A percentile compares a stretch with the other conserved stretches of the same genome.
phyloP scores from a whole-genome alignment of 805 yeast species.

The Teunomyces kruisii region DNA sequence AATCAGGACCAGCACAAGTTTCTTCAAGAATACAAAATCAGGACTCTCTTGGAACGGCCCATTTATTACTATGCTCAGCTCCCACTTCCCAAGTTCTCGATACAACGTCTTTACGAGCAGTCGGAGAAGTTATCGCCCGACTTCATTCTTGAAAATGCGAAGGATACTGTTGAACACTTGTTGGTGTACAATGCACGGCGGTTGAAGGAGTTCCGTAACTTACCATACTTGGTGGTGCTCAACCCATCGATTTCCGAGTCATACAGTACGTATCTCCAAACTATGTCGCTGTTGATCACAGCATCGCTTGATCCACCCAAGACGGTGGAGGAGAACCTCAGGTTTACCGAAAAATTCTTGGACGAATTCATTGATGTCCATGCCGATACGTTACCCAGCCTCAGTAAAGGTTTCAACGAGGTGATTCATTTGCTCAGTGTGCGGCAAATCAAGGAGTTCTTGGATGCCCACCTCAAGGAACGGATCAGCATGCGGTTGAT shows the following conservation, averaged over 20 bases:
- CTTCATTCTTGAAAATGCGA: slow-evolving; percentile 43
- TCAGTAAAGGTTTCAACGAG: slow-evolving; percentile 82
- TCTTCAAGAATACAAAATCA: slow-evolving; percentile 52
- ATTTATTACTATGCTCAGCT: slow-evolving; percentile 56
- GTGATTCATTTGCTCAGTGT: slow-evolving; percentile 48
- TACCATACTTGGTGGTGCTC: slow-evolving; percentile 82
- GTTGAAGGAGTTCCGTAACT: slow-evolving; percentile 61
- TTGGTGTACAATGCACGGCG: slow-evolving; percentile 69
- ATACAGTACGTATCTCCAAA: slow-evolving; percentile 68
- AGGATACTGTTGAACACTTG: slow-evolving; percentile 56
- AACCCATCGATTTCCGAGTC: slow-evolving; percentile 85
- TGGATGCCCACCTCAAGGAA: slow-evolving; percentile 76
- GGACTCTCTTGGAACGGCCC: slow-evolving; percentile 58
- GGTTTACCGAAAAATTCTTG: slow-evolving; percentile 51
- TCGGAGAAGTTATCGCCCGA: slow-evolving; percentile 38
- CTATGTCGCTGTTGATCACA: slow-evolving; percentile 47
- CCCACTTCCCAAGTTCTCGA: slow-evolving; percentile 53
- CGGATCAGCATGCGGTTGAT: slow-evolving; percentile 83
- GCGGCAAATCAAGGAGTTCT: slow-evolving; percentile 55
- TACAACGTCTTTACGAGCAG: slow-evolving; percentile 48
- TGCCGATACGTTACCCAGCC: slow-evolving; percentile 76
- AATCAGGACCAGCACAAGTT: slow-evolving; percentile 33
- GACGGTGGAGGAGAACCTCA: slow-evolving; percentile 52
- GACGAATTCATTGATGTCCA: slow-evolving; percentile 68
- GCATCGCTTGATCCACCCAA: slow-evolving; percentile 39